A percentile compares a stretch with the other conserved stretches of the same genome.
These are phyloP conservation scores for Colletotrichum euphorbiae DNA, from an alignment of 2,329 filamentous ascomycete genomes.

Conservation along the genomic window DNA sequence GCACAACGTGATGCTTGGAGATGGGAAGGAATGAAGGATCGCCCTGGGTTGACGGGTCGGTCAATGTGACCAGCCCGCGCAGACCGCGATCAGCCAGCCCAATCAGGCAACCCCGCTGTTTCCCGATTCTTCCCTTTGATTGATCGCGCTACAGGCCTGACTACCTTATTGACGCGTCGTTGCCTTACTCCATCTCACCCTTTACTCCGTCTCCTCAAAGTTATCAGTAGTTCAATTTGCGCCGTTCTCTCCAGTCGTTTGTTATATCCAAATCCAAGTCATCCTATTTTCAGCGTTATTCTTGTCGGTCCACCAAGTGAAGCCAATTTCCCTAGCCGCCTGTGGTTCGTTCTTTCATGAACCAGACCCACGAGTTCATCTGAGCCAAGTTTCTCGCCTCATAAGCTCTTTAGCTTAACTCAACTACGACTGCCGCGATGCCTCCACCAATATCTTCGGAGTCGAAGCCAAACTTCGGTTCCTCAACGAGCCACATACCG, in stretches of 20 bases:
- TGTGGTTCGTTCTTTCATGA: neutral
- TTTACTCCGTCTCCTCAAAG: neutral
- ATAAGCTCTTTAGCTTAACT: neutral
- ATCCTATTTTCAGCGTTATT: neutral
- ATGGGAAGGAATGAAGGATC: neutral
- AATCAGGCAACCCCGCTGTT: constrained; percentile 27
- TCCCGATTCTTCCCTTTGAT: neutral
- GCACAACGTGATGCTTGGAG: neutral
- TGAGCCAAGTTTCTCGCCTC: neutral
- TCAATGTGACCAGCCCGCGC: neutral
- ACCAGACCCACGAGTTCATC: neutral
- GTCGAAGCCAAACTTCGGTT: neutral
- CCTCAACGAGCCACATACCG: neutral
- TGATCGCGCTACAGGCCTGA: constrained; percentile 1
- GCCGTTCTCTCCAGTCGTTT: neutral
- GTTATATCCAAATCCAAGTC: neutral
- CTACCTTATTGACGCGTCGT: constrained; percentile 28
- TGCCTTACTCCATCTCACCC: neutral
- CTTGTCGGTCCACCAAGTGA: neutral
- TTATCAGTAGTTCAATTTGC: neutral
- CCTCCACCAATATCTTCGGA: constrained; percentile 1
- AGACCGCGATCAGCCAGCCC: neutral
- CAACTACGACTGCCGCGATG: constrained; percentile 10
- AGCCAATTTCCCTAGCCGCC: neutral
- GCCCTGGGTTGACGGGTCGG: no score